Percentiles rank a stretch among this genome's conserved stretches.
Conservation (phyloP, 2,329 filamentous ascomycete genomes). For the Aspergillus quadrilineatus region DNA sequence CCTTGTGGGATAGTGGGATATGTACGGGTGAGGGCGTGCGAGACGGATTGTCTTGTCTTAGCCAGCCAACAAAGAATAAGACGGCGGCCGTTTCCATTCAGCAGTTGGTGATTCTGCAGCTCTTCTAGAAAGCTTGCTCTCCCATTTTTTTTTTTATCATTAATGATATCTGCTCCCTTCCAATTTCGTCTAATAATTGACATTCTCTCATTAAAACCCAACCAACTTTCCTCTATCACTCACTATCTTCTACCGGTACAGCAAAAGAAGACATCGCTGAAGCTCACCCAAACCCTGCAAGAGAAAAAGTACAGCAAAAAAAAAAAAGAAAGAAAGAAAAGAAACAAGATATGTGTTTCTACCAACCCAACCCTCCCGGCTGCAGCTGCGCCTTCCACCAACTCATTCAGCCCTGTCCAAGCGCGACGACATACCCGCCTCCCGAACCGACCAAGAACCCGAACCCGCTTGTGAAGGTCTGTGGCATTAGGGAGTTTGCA, state of each 20-base stretch:
- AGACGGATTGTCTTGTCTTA: neutral
- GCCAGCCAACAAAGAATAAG: slow-evolving; percentile 4
- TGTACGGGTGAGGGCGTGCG: neutral
- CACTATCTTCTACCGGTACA: too few relatives aligned
- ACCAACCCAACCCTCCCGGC: slow-evolving; percentile 19
- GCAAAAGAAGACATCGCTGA: too few relatives aligned
- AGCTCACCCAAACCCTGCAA: too few relatives aligned
- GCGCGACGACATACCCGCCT: slow-evolving; percentile 6
- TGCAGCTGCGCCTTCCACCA: slow-evolving; percentile 22
- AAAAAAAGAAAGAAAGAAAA: too few relatives aligned
- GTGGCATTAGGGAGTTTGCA: neutral
- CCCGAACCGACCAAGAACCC: slow-evolving; percentile 14
- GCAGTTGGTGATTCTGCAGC: neutral
- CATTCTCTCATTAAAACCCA: too few relatives aligned
- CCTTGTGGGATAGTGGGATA: neutral
- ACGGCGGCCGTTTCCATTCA: neutral
- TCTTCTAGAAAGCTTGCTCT: neutral
- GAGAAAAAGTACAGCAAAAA: neutral
- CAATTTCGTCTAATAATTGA: too few relatives aligned
- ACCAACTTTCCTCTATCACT: too few relatives aligned
- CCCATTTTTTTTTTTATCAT: too few relatives aligned
- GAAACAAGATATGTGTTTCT: slow-evolving; percentile 16
- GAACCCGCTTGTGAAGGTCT: slow-evolving; percentile 15
- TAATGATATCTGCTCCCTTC: too few relatives aligned
- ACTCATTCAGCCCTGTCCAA: slow-evolving; percentile 22